Evolutionary conservation across 208 protist species (phyloP).

Genomic region (Acanthamoeba healyi): DNA sequence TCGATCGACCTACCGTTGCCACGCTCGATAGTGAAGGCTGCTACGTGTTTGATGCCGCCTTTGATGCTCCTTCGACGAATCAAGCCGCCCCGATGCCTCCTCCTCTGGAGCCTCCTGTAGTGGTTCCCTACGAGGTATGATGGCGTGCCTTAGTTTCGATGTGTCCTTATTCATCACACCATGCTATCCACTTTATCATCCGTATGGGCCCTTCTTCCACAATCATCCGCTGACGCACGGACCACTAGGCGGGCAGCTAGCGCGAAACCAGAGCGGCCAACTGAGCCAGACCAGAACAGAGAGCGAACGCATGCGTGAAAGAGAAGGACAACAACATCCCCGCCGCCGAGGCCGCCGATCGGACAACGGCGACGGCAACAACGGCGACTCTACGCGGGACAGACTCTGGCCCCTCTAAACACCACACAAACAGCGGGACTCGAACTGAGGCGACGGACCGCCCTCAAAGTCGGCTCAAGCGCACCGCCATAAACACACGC

Average conservation of each 20-base stretch:
- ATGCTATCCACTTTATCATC: not conserved
- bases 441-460: no score
- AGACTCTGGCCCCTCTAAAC: no score
- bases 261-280: not conserved
- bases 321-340: not conserved
- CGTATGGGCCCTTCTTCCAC: not conserved
- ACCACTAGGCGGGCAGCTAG: not conserved
- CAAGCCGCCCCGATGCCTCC: not conserved
- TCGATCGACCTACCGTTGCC: not conserved
- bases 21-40: conserved; percentile 28
- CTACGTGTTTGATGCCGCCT: conserved; percentile 42
- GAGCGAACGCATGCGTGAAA: no score
- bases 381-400: not conserved
- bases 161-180: not conserved
- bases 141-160: not conserved
- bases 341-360: no score
- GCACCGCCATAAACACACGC: no score
- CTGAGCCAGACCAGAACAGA: not conserved
- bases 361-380: not conserved
- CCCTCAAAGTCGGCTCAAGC: no score
- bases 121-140: not conserved
- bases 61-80: not conserved
- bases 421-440: no score
- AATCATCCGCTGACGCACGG: not conserved
- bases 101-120: not conserved